These are phyloP conservation scores for Cordyceps javanica DNA, from an alignment of 2,329 filamentous ascomycete genomes.

Conservation along the genomic window DNA sequence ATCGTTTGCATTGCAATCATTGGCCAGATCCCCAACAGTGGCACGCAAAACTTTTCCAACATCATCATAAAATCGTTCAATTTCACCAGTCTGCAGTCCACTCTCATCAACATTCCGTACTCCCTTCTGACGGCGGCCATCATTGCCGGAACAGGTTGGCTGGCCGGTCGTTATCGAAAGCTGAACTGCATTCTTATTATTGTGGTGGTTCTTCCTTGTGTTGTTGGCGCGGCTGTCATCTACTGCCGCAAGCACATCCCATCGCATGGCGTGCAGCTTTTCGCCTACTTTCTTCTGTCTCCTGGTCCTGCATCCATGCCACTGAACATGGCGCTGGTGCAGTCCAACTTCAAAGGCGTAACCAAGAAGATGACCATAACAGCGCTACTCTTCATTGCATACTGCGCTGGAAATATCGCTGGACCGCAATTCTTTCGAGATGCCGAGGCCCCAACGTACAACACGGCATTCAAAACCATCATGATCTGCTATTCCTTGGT, in stretches of 20 bases:
- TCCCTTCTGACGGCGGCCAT: slow-evolving; percentile 43
- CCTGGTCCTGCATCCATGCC: slow-evolving; percentile 49
- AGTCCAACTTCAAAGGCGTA: slow-evolving; percentile 49
- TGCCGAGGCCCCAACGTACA: slow-evolving; percentile 43
- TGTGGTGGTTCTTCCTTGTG: slow-evolving; percentile 42
- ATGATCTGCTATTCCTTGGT: slow-evolving; percentile 50
- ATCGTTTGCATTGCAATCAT: slow-evolving; percentile 47
- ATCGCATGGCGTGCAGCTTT: slow-evolving; percentile 39
- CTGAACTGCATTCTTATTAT: slow-evolving; percentile 47
- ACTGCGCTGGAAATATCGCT: slow-evolving; percentile 50
- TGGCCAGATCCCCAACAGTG: slow-evolving; percentile 56
- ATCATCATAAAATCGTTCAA: slow-evolving; percentile 51
- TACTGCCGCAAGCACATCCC: slow-evolving; percentile 37
- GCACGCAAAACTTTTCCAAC: slow-evolving; percentile 53
- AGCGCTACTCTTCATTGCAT: slow-evolving; percentile 48
- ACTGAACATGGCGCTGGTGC: slow-evolving; percentile 47
- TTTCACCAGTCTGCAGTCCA: slow-evolving; percentile 47
- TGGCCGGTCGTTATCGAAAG: slow-evolving; percentile 45
- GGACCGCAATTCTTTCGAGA: slow-evolving; percentile 50
- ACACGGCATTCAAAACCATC: slow-evolving; percentile 49
- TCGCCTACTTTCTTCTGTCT: slow-evolving; percentile 52
- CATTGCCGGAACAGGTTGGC: slow-evolving; percentile 44
- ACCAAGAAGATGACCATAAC: slow-evolving; percentile 57
- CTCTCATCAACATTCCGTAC: slow-evolving; percentile 54
- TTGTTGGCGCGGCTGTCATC: slow-evolving; percentile 47